phyloP scores from a whole-genome alignment of 345 rosid genomes.

The Eucalyptus globulus region DNA sequence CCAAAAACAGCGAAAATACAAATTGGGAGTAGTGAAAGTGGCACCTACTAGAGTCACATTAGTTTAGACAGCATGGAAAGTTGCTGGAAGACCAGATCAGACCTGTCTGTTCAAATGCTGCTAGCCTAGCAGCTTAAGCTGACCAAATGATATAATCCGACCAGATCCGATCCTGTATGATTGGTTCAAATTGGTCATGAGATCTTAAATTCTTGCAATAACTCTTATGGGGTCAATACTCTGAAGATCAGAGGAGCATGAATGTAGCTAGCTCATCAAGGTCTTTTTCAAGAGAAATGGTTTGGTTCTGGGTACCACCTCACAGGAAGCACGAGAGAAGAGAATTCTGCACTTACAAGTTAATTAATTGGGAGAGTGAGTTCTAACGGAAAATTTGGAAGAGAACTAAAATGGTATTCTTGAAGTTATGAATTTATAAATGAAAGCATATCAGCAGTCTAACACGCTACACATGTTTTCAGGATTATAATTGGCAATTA shows the following conservation, averaged over 20 bases:
- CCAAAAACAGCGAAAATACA: background rate
- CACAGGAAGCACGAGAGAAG: background rate
- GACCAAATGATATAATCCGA: background rate
- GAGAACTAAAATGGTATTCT: background rate
- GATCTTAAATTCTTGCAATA: background rate
- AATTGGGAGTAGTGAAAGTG: background rate
- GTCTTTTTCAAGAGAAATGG: background rate
- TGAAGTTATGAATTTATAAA: background rate
- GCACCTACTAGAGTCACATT: background rate
- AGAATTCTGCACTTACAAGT: background rate
- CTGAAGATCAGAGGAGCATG: background rate
- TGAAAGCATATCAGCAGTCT: background rate
- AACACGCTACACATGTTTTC: background rate
- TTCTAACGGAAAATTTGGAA: background rate
- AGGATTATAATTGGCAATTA: background rate
- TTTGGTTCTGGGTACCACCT: background rate
- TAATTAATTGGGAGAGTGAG: background rate
- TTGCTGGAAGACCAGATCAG: background rate
- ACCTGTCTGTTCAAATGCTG: background rate
- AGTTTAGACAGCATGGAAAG: background rate
- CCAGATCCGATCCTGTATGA: background rate
- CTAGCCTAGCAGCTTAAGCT: background rate
- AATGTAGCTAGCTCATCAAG: background rate
- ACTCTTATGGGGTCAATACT: background rate
- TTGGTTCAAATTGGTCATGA: background rate